Evolutionary conservation across 179 eudicot genomes (phyloP), one percentile per base, ranked within the genome.

Genomic region (Beta macrorhiza): DNA sequence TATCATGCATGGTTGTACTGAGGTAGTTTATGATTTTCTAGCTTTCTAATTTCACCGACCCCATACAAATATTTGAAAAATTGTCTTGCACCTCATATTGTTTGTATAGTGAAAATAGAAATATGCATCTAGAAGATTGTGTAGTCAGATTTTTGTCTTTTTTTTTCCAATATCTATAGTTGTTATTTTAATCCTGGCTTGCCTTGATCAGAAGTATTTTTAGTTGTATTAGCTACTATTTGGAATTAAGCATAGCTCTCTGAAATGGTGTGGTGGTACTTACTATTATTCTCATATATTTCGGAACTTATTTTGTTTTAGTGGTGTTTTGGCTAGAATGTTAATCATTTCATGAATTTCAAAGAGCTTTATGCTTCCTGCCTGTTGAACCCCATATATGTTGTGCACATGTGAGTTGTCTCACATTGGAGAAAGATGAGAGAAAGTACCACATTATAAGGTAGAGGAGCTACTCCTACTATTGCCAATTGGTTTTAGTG

Each of bases 1-100:
- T 81, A 91, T 92, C 79, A 92, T 92, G 97, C 94, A 94, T 80
- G 97, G 97, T 72, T 92, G 97, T 57, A 92, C 94, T 22, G 97
- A 92, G 95, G 97, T 92, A 83, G 58, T 51, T 7, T 63, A 22
- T 8, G 4, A 29, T 64, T 70, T 14, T 45, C 20, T 62, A 20
- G 20, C 32, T 45, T 70, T 29, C 32, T 64, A 19, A 47, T 67
- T 15, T 53, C 63, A 57, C 42, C 2, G 11, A 20, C 5, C 47
- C 22, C 5, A 47, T 55, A 42, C 20, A 1, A 71, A 49, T n/a
- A 51, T 22, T 44, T 62, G 20, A 1, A 76, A 51, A 74, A 25
- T 15, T 70, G 62, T 12, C 65, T 55, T 75, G 59, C 59, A 72
- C n/a, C 53, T 72, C n/a, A 52, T 53, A 45, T 47, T 58, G 45